Base-by-base conservation (phyloP, 345 rosid genomes). In the Firmiana major region DNA sequence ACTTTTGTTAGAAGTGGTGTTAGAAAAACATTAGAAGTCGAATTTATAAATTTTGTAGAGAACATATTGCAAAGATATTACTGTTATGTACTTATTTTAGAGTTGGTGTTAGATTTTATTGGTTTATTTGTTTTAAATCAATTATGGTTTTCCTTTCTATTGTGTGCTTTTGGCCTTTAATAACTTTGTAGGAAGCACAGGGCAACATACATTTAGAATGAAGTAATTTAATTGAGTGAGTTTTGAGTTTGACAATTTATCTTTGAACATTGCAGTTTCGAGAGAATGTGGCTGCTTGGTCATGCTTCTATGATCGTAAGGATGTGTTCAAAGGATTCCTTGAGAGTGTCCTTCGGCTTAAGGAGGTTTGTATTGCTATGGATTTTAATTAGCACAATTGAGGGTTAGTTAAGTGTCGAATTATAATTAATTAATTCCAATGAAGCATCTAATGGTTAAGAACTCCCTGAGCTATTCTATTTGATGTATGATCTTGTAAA, bases 211-310 rank as follows among this genome's bases (percentile, higher is more conserved):
- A 71, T 71, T 9, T n/a, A 34, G 62, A 62, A 10, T n/a, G 75
- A 42, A 46, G 42, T 68, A 46, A 28, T 77, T 64, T 16, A 10
- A 55, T 19, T 19, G 57, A 53, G 68, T 21, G 21, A 9, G 24
- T 60, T 3, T 36, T 49, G 54, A 49, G 54, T 15, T 49, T 34
- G 42, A 75, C 46, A 60, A 54, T 77, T 68, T 21, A 7, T 59
- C 6, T 67, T 79, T 54, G 13, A 24, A 75, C 60, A 75, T 82
- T 87, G 83, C 88, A 96, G 99, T 96, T 96, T 68, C 90, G 99
- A 75, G 98, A 96, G 93, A 93, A 93, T 80, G 97, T 96, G 77
- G 93, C 92, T 22, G 99, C 97, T 86, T 96, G 99, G 99, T 71
- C 86, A 64, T 96, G 98, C 84, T 96, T 96, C 85, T 88, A 96